These are phyloP conservation scores for Malassezia furfur DNA, from an alignment of 1,284 basidiomycete species.

Conservation along the genomic window DNA sequence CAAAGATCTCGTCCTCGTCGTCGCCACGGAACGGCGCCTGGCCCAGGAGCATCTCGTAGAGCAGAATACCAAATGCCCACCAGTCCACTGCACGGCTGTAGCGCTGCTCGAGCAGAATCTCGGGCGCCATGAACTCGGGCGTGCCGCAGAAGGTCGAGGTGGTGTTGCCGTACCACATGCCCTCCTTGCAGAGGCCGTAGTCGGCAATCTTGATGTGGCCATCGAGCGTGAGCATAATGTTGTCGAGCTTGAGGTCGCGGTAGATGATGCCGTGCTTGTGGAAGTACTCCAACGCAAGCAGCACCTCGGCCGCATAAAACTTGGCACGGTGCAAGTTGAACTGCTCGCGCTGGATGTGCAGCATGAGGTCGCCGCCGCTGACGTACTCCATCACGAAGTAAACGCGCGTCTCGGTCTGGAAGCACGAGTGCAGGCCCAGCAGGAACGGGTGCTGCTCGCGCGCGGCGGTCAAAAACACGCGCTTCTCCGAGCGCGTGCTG, in stretches of 20 bases:
- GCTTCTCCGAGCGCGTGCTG: conserved; percentile 97
- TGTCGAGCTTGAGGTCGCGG: conserved; percentile 87
- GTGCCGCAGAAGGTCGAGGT: conserved; percentile 99
- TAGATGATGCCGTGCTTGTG: conserved; percentile 89
- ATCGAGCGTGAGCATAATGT: conserved; percentile 90
- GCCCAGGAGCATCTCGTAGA: conserved; percentile 97
- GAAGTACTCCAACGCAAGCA: conserved; percentile 95
- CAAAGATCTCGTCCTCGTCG: conserved; percentile 99
- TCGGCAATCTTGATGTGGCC: conserved; percentile 98
- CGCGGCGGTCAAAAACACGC: conserved; percentile 91
- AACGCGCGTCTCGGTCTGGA: conserved; percentile 96
- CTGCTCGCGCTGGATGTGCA: conserved; percentile 71
- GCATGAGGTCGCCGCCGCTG: conserved; percentile 68
- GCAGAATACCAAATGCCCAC: conserved; percentile 99
- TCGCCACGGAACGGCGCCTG: conserved; percentile 99
- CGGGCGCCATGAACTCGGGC: conserved; percentile 99
- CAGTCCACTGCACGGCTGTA: conserved; percentile 98
- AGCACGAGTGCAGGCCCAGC: conserved; percentile 92
- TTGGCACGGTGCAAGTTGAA: conserved; percentile 78
- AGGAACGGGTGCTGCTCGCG: conserved; percentile 95
- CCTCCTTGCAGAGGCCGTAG: conserved; percentile 97
- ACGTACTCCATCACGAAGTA: conserved; percentile 73
- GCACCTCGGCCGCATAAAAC: conserved; percentile 96
- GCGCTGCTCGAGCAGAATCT: conserved; percentile 95
- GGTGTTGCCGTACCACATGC: conserved; percentile 95